Conservation (phyloP, 106 monocot species). For the Alisma plantagoaquatica region DNA sequence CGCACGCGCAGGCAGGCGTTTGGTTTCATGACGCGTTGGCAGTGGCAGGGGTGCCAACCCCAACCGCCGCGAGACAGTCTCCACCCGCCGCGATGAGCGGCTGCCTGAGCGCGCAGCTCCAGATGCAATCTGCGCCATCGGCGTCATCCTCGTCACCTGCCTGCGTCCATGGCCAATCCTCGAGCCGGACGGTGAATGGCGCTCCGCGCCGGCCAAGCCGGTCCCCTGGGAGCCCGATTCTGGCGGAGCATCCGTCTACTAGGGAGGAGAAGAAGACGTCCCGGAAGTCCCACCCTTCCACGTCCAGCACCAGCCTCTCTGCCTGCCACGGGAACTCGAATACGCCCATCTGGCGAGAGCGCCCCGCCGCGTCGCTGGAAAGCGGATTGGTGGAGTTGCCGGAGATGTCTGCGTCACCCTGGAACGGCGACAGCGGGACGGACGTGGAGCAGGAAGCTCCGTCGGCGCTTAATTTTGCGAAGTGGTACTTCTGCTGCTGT, state of each 20-base stretch:
- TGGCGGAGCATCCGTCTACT: slow-evolving; percentile 47
- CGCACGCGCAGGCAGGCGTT: too few species aligned
- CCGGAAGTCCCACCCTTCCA: slow-evolving; percentile 23
- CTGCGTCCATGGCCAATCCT: slow-evolving; percentile 6
- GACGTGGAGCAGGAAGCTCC: too few species aligned
- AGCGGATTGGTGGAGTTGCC: too few species aligned
- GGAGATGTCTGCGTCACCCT: too few species aligned
- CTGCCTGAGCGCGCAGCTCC: slow-evolving; percentile 33
- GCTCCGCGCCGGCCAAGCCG: slow-evolving; percentile 11
- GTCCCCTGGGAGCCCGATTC: slow-evolving; percentile 40
- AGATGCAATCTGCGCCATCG: slow-evolving; percentile 41
- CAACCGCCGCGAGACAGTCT: too few species aligned
- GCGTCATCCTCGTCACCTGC: slow-evolving; percentile 14
- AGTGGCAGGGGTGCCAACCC: too few species aligned
- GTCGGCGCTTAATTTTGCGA: too few species aligned
- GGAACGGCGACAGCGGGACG: too few species aligned
- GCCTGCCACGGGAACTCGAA: slow-evolving; percentile 72
- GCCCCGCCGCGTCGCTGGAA: too few species aligned
- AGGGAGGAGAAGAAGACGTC: slow-evolving; percentile 79
- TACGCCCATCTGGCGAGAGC: slow-evolving; percentile 23
- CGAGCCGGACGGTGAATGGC: slow-evolving; percentile 3
- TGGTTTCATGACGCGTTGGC: too few species aligned
- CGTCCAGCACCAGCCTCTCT: background rate
- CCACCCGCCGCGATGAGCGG: slow-evolving; percentile 18
- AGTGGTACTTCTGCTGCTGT: too few species aligned